Percentiles rank a stretch among this genome's conserved stretches.
Conservation (phyloP, 192 early-diverging fungal genomes). For the Backusella tuberculispora region DNA sequence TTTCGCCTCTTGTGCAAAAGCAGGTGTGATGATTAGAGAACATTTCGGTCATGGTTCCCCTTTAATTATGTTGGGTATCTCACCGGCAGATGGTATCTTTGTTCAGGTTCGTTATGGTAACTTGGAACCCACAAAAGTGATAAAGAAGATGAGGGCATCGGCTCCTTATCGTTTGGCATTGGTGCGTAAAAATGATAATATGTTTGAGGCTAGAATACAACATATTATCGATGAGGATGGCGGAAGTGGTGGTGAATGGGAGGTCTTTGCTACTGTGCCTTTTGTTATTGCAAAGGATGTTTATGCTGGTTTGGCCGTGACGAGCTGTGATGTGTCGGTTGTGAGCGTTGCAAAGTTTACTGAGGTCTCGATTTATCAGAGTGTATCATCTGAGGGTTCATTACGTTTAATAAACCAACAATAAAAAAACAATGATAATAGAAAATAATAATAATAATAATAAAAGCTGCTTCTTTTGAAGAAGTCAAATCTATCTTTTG, state of each 20-base stretch:
- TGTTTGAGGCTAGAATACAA: slow-evolving; percentile 24
- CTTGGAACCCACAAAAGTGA: slow-evolving; percentile 10
- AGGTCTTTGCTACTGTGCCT: slow-evolving; percentile 2
- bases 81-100: slow-evolving; percentile 34
- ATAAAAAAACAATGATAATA: background rate
- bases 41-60: slow-evolving; percentile 30
- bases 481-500: no score
- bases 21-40: slow-evolving; percentile 40
- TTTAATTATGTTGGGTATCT: slow-evolving; percentile 32
- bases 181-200: slow-evolving; percentile 1
- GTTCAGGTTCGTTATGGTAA: slow-evolving; percentile 25
- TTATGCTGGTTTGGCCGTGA: slow-evolving; percentile 34
- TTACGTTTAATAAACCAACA: slow-evolving; percentile 17
- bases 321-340: slow-evolving; percentile 34
- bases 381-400: background rate
- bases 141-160: slow-evolving; percentile 25
- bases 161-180: slow-evolving; percentile 29
- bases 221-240: background rate
- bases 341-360: slow-evolving; percentile 39
- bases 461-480: no score
- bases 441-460: no score
- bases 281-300: slow-evolving; percentile 25
- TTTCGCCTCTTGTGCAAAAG: slow-evolving; percentile 38
- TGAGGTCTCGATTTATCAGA: slow-evolving; percentile 21
- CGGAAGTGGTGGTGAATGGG: slow-evolving; percentile 10